Base-by-base conservation (phyloP, 1,284 basidiomycete genomes). In the Cutaneotrichosporon spelunceum region DNA sequence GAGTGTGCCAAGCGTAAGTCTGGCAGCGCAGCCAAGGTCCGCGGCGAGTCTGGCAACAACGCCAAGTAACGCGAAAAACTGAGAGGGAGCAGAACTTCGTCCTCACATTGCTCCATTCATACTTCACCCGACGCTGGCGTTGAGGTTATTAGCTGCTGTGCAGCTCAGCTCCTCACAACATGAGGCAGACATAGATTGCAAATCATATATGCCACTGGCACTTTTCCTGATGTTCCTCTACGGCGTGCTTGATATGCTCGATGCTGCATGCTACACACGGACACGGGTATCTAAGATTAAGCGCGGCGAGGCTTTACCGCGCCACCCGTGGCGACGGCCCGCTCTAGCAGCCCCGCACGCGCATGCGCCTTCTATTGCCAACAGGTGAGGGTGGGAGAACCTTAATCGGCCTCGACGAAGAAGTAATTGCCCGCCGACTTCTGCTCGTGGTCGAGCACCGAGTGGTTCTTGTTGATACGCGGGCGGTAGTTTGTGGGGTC, bases 401-500 rank as follows among this genome's bases (percentile, higher is more conserved):
- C 53, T 39, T 56, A 56, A 30, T 56, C 56, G 23, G 33, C 4
- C 56, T 75, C 75, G 54, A 74, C 71, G 61, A 75, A 77, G 72
- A 77, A 77, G 70, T 69, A 77, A 5, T 64, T 66, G 29, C 75
- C 75, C 16, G 64, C 49, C 11, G 57, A 60, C 82, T 96, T 97
- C 82, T 97, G 93, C 79, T 76, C 74, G 13, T 53, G 21, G 65
- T 78, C 76, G 81, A 95, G 94, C 72, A 94, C 84, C 80, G 91
- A 93, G 79, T 93, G 83, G 66, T 87, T 76, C 83, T 98, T 98
- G 84, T 98, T 97, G 67, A 97, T 93, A 61, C 93, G 86, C 49
- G 93, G 92, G 62, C 79, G 72, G 74, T 86, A 95, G 82, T 95
- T 95, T 65, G 91, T 93, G 27, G 93, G 93, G 80, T 98, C 94